These are phyloP conservation scores for Globisporangium radiosum DNA, from an alignment of 352 stramenopile genomes.

Conservation along the genomic window DNA sequence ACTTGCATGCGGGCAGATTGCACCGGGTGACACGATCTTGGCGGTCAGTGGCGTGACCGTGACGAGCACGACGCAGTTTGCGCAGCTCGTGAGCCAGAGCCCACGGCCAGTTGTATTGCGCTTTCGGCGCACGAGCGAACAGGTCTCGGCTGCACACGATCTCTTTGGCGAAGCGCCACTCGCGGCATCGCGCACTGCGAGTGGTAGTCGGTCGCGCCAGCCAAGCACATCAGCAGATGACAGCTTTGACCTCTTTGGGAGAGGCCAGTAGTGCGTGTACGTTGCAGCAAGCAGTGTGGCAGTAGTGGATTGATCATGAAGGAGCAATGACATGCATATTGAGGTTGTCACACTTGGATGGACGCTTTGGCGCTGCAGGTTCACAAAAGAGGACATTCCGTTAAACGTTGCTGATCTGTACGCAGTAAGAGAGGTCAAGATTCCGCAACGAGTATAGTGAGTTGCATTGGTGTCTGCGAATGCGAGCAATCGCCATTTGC, in stretches of 20 bases:
- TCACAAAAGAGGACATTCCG: no score
- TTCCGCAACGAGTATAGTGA: no score
- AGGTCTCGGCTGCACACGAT: constrained; percentile 42
- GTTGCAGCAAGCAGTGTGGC: no score
- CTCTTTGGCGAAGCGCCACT: constrained; percentile 53
- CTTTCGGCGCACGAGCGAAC: constrained; percentile 42
- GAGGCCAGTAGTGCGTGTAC: no score
- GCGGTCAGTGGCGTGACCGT: constrained; percentile 63
- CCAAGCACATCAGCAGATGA: not conserved
- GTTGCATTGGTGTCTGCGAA: no score
- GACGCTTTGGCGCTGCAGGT: no score
- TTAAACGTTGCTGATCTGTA: no score
- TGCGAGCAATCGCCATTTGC: no score
- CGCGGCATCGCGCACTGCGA: not conserved
- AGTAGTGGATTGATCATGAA: no score
- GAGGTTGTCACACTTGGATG: no score
- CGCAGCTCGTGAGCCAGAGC: constrained; percentile 47
- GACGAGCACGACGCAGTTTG: constrained; percentile 67
- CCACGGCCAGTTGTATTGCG: constrained; percentile 64
- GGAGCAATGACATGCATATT: no score
- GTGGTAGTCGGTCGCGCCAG: not conserved
- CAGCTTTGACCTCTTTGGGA: not conserved
- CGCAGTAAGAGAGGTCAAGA: no score
- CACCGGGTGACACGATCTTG: constrained; percentile 59
- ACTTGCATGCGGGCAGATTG: constrained; percentile 43